Evolutionary conservation across 2,329 filamentous ascomycete genomes (phyloP), one percentile per base, ranked within the genome.

Genomic region (Truncatella angustata): DNA sequence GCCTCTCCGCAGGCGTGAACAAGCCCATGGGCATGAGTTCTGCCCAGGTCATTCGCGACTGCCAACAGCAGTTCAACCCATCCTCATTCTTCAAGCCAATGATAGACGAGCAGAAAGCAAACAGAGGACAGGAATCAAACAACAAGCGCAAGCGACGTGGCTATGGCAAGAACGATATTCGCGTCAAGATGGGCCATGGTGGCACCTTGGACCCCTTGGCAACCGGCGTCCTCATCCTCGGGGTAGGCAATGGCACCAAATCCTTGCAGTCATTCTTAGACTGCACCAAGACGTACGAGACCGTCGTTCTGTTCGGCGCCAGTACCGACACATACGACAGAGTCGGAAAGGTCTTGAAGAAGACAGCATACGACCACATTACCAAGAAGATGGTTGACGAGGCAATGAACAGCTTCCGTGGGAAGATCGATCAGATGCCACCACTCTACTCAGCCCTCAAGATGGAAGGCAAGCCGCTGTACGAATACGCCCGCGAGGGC

Each of bases 121-220:
- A 74, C 44, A 81, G 82, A 53, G 69, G 76, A 14, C 71, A 75
- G 58, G 86, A 90, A 67, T 73, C 73, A 53, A 75, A 79, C 53
- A 74, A 76, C 53, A 82, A 87, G 66, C 79, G 79, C 59, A 77
- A 79, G 60, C 81, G 86, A 54, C 80, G 84, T 55, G 73, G 74
- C 57, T 73, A 72, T 43, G 77, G 79, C 56, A 81, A 83, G 67
- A 79, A 79, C 60, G 75, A 80, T 1, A 68, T 86, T 4, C 83
- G 90, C 56, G 87, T 97, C 60, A 99, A 97, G 76, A 89, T 97
- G 64, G 94, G 94, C 30, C 94, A 99, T 73, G 94, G 94, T 55
- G 94, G 94, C 39, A 99, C 94, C 2, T 81, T 99, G 16, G 94
- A 99, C 66, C 94, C 94, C 23, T 80, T 97, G 63, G 94, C 94